phyloP scores from a whole-genome alignment of 2,329 filamentous ascomycete genomes.

The Claviceps humidiphila region DNA sequence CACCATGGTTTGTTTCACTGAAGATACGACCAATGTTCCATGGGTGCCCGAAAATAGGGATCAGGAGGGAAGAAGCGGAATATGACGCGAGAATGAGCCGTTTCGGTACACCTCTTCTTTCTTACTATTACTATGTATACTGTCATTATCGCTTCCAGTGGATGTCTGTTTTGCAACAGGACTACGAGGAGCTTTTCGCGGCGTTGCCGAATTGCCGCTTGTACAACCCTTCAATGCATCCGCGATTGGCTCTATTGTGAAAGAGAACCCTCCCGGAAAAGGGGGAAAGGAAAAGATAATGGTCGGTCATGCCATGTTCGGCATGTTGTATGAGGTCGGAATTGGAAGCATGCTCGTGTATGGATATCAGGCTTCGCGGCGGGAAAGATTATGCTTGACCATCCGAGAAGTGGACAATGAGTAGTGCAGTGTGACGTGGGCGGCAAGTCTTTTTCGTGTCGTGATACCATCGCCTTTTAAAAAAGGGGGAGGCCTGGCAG shows the following conservation, averaged over 20 bases:
- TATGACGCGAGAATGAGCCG: not conserved
- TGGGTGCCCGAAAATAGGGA: not conserved
- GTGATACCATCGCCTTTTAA: not conserved
- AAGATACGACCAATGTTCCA: not conserved
- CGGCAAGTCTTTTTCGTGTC: not conserved
- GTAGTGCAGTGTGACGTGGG: conserved; percentile 1
- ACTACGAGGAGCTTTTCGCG: too few relatives aligned
- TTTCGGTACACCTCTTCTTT: not conserved
- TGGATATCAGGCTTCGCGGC: not conserved
- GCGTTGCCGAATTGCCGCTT: too few relatives aligned
- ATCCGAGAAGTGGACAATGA: not conserved
- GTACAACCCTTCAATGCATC: too few relatives aligned
- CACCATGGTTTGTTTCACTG: not conserved
- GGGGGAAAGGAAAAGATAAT: too few relatives aligned
- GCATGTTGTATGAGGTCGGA: not conserved
- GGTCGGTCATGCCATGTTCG: not conserved
- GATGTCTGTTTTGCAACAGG: not conserved
- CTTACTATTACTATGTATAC: too few relatives aligned
- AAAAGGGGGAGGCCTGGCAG: not conserved
- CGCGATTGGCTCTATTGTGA: too few relatives aligned
- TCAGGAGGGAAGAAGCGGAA: not conserved
- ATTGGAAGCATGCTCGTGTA: not conserved
- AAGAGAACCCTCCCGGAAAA: too few relatives aligned
- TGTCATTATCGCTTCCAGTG: not conserved
- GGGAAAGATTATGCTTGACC: not conserved